Evolutionary conservation across 2,329 filamentous ascomycete genomes (phyloP).

Genomic region (Lasiodiplodia hormozganensis): DNA sequence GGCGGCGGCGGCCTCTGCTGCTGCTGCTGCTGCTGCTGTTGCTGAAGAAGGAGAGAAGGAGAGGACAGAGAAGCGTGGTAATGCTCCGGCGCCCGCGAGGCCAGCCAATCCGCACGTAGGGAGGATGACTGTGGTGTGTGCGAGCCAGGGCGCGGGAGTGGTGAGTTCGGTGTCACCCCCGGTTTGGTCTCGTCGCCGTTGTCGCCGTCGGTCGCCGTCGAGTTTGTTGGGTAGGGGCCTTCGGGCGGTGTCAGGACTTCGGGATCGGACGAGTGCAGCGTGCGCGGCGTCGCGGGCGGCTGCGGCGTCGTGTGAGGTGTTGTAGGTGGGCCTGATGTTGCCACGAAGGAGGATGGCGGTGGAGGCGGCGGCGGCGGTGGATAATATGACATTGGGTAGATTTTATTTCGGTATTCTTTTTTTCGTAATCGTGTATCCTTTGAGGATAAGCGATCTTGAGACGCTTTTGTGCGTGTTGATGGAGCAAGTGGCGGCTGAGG

Average conservation of each 20-base stretch:
- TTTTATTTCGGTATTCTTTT: background rate
- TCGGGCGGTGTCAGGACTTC: constrained; percentile 8
- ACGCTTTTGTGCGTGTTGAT: background rate
- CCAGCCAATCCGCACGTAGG: background rate
- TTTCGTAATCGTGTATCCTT: background rate
- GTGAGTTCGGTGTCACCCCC: background rate
- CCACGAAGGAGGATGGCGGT: background rate
- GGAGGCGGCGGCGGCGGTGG: background rate
- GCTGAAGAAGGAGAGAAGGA: background rate
- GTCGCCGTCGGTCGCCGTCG: background rate
- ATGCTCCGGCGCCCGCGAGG: constrained; percentile 15
- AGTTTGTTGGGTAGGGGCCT: background rate
- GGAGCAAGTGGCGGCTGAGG: background rate
- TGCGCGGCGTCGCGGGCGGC: background rate
- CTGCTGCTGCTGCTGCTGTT: background rate
- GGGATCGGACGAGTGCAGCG: background rate
- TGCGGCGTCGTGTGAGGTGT: constrained; percentile 1
- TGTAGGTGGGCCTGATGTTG: background rate
- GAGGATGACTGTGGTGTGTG: background rate
- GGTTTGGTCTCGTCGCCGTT: background rate
- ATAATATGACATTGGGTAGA: background rate
- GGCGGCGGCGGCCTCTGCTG: background rate
- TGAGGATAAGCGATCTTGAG: background rate
- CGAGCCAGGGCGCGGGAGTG: background rate
- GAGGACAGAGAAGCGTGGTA: background rate